Percentiles rank a stretch among this genome's conserved stretches.
Conservation (phyloP, 495 filamentous ascomycete genomes). For the Bacidia gigantensis region DNA sequence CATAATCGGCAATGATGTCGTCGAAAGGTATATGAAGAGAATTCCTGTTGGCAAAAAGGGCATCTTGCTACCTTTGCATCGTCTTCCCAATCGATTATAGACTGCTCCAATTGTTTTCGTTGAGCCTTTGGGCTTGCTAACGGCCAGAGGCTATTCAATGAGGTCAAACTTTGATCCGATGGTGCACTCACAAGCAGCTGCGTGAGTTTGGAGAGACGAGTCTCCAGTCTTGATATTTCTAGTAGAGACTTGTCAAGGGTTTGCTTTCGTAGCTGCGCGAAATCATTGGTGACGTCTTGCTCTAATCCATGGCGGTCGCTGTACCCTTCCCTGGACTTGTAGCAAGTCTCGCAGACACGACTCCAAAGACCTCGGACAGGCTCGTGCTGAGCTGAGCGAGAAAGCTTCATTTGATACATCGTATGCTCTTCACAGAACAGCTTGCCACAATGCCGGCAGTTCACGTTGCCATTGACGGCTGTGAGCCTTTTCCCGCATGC, state of each 20-base stretch:
- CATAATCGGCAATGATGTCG: slow-evolving; percentile 92
- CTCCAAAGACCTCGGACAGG: slow-evolving; percentile 89
- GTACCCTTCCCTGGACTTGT: slow-evolving; percentile 89
- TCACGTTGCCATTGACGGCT: slow-evolving; percentile 66
- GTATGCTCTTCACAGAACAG: slow-evolving; percentile 97
- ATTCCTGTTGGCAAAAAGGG: slow-evolving; percentile 90
- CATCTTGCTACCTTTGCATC: slow-evolving; percentile 68
- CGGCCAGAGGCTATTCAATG: slow-evolving; percentile 40
- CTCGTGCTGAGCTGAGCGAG: slow-evolving; percentile 76
- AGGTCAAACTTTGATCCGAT: slow-evolving; percentile 38
- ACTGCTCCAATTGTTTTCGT: slow-evolving; percentile 73
- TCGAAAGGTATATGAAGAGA: slow-evolving; percentile 75
- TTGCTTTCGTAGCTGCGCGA: slow-evolving; percentile 53
- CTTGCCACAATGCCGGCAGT: slow-evolving; percentile 82
- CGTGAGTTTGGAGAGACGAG: slow-evolving; percentile 79
- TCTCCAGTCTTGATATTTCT: slow-evolving; percentile 81
- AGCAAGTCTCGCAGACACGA: slow-evolving; percentile 92
- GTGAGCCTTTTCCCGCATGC: slow-evolving; percentile 69
- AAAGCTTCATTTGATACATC: slow-evolving; percentile 99
- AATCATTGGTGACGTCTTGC: slow-evolving; percentile 56
- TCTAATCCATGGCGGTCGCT: slow-evolving; percentile 66
- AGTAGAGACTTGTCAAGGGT: slow-evolving; percentile 71
- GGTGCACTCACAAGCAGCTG: slow-evolving; percentile 63
- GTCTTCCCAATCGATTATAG: slow-evolving; percentile 88
- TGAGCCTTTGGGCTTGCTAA: slow-evolving; percentile 47